Evolutionary conservation across 495 filamentous ascomycete species (phyloP), one percentile per base, ranked within the genome.

Genomic region (Hapsidospora chrysogenum): DNA sequence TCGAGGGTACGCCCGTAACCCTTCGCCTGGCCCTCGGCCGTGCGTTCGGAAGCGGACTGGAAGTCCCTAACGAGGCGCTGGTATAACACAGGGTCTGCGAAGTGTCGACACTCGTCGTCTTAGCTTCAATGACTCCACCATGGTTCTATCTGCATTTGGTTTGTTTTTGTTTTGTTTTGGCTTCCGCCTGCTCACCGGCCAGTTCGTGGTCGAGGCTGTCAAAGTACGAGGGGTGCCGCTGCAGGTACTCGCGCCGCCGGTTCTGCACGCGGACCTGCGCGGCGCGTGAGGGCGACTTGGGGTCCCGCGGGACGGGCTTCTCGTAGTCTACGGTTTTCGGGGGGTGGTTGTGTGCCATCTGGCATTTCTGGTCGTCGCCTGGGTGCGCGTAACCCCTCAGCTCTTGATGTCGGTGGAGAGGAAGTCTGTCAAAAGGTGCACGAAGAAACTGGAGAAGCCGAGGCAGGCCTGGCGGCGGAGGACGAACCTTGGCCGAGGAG

Each of bases 11-110:
- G 76, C 3, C 76, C 72, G 47, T 82, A 85, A 1, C 83, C 81
- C 48, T 80, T 81, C 2, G 54, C 59, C 10, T 68, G 69, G 9
- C 76, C 79, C 40, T 83, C 77, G 10, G 62, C 67, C 51, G 84
- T 76, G 35, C 80, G 66, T 56, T 92, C 82, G 10, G 66, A 62
- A 10, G 77, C 50, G 2, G 72, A 73, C 35, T 83, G 81, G 53
- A 85, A 86, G 41, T 76, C 77, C 29, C 80, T 74, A 45, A 92
- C 71, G 10, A 85, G 61, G 36, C 71, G 69, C 49, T 87, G 81
- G 58, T 92, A 85, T 29, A 85, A 66, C 16, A 86, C 59, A 0
- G 82, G 80, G 52, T 85, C 80, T 79, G 57, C 33, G 42, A 29
- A 38, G 23, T 11, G 23, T 26, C 6, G n/a, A 31, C 3, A 16